Conservation (phyloP, 768 basidiomycete species). For the Kwoniella dendrophila region DNA sequence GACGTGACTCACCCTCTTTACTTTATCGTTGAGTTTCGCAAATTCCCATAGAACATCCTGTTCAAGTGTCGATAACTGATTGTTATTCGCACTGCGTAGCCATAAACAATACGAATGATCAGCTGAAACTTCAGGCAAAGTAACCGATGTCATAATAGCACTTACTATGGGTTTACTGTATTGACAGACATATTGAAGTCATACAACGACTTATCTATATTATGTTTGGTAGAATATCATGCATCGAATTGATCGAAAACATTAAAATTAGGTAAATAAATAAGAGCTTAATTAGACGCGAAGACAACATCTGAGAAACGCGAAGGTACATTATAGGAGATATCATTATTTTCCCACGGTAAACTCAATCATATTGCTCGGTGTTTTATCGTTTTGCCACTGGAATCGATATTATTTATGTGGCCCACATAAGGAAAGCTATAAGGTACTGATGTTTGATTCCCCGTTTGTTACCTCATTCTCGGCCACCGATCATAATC, state of each 20-base stretch:
- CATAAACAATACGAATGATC: conserved; percentile 5
- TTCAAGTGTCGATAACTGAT: conserved; percentile 68
- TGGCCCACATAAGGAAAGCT: no score
- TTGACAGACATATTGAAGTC: conserved; percentile 25
- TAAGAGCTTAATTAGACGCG: no score
- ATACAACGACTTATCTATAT: neutral
- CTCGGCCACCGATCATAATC: no score
- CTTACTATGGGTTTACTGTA: conserved; percentile 36
- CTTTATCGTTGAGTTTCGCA: conserved; percentile 77
- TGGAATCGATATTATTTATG: neutral
- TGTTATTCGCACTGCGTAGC: conserved; percentile 61
- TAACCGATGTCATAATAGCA: neutral
- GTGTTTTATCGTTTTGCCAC: neutral
- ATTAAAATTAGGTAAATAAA: neutral
- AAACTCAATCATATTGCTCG: neutral
- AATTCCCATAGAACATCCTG: conserved; percentile 90
- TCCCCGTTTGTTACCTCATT: no score
- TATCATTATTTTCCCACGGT: conserved; percentile 6
- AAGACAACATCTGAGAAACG: neutral
- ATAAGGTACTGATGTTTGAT: no score
- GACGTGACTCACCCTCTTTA: conserved; percentile 68
- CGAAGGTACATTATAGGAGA: neutral
- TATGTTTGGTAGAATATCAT: no score
- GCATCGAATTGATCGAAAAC: neutral
- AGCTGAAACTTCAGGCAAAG: neutral